A percentile compares a stretch with the other conserved stretches of the same genome.
Evolutionary conservation across 2,329 filamentous ascomycete species (phyloP).

Genomic region (Westerdykella ornata): DNA sequence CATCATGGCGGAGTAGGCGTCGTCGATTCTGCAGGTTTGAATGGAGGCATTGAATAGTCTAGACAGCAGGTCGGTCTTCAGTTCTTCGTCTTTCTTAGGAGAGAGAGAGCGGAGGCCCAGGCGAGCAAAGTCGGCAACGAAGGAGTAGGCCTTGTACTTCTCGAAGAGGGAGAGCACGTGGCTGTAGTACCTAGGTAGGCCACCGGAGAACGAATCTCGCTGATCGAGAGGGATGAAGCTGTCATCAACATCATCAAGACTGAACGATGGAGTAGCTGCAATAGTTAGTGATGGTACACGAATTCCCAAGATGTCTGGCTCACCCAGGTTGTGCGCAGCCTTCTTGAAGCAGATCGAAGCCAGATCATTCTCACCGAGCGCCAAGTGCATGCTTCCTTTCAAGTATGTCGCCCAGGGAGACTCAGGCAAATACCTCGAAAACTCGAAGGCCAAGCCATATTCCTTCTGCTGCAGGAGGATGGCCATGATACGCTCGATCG

Average conservation of each 20-base stretch:
- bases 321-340: constrained; percentile 76
- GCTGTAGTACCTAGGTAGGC: constrained; percentile 75
- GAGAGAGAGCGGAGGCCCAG: constrained; percentile 51
- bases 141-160: constrained; percentile 65
- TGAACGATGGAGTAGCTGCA: constrained; percentile 31
- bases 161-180: constrained; percentile 83
- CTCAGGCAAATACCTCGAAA: constrained; percentile 58
- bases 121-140: constrained; percentile 76
- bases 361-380: constrained; percentile 63
- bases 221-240: constrained; percentile 71
- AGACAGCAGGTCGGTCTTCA: constrained; percentile 55
- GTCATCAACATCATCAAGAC: constrained; percentile 32
- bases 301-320: constrained; percentile 33
- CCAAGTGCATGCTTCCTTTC: constrained; percentile 71
- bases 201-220: constrained; percentile 60
- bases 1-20: constrained; percentile 72
- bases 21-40: constrained; percentile 69
- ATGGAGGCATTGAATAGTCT: constrained; percentile 79
- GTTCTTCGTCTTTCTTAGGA: constrained; percentile 23
- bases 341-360: constrained; percentile 74
- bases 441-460: constrained; percentile 51
- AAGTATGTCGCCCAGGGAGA: constrained; percentile 65
- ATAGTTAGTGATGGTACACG: constrained; percentile 11
- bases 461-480: constrained; percentile 41
- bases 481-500: constrained; percentile 40